A percentile compares a stretch with the other conserved stretches of the same genome.
Evolutionary conservation across 768 basidiomycete species (phyloP).

Genomic region (Tulasnella sp.): DNA sequence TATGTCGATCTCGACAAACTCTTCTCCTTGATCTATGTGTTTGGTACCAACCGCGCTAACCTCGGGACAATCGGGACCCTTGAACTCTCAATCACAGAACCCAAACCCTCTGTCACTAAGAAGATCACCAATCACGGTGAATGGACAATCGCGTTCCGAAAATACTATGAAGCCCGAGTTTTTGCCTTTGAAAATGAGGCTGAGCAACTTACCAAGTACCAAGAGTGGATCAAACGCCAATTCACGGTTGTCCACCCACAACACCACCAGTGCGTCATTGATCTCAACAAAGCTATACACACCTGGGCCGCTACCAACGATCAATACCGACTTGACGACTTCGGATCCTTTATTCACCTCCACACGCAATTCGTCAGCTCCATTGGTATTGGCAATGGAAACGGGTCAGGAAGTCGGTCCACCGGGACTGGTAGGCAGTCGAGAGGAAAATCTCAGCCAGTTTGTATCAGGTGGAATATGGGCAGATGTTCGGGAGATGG

Average conservation of each 20-base stretch:
- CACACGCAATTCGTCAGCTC: conserved; percentile 9
- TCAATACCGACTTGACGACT: conserved; percentile 10
- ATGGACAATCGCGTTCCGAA: neutral
- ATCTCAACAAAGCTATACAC: conserved; percentile 12
- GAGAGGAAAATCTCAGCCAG: neutral
- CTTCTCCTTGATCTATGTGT: neutral
- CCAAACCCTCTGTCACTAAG: neutral
- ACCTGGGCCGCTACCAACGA: neutral
- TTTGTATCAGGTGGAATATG: neutral
- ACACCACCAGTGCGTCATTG: conserved; percentile 6
- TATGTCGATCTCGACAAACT: conserved; percentile 22
- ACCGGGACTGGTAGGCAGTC: neutral
- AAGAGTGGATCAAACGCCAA: neutral
- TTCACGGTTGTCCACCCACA: neutral
- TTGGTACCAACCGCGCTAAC: neutral
- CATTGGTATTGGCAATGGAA: neutral
- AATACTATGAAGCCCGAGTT: neutral
- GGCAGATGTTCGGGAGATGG: neutral
- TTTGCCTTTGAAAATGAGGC: conserved; percentile 8
- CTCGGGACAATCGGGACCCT: neutral
- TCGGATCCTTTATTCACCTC: neutral
- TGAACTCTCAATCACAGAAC: neutral
- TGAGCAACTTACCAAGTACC: conserved; percentile 1
- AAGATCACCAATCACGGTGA: conserved; percentile 5
- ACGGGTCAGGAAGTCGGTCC: neutral